Evolutionary conservation across 176 grass and related monocot species (phyloP).

Genomic region (Oryza officinalis): DNA sequence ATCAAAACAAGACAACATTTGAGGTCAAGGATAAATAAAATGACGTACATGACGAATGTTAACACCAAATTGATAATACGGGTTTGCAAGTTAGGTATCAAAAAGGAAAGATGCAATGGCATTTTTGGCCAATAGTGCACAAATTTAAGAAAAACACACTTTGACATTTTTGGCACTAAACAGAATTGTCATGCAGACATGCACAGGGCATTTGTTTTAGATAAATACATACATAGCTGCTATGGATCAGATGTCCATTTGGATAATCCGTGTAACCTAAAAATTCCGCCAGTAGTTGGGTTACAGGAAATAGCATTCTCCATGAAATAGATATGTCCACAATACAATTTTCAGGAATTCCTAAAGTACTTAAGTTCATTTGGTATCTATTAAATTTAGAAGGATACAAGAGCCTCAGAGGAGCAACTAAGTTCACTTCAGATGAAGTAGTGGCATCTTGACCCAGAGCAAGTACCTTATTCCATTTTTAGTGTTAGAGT

Average conservation of each 20-base stretch:
- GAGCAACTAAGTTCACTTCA: neutral
- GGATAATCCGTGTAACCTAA: neutral
- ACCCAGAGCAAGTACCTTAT: neutral
- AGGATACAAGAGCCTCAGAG: neutral
- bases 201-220: constrained; percentile 11
- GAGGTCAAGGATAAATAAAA: constrained; percentile 22
- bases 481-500: neutral
- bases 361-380: neutral
- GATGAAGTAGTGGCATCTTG: neutral
- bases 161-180: neutral
- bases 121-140: neutral
- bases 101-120: neutral
- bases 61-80: neutral
- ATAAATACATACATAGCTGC: neutral
- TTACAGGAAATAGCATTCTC: neutral
- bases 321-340: neutral
- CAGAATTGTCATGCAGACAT: neutral
- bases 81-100: neutral
- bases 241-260: neutral
- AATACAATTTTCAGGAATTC: constrained; percentile 6
- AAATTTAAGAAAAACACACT: constrained; percentile 16
- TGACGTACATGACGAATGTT: neutral
- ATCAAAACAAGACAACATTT: constrained; percentile 23
- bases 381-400: neutral
- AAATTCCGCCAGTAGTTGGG: neutral